Evolutionary conservation across 306 rosid species (phyloP), one percentile per base, ranked within the genome.

Genomic region (Parietaria judaica): DNA sequence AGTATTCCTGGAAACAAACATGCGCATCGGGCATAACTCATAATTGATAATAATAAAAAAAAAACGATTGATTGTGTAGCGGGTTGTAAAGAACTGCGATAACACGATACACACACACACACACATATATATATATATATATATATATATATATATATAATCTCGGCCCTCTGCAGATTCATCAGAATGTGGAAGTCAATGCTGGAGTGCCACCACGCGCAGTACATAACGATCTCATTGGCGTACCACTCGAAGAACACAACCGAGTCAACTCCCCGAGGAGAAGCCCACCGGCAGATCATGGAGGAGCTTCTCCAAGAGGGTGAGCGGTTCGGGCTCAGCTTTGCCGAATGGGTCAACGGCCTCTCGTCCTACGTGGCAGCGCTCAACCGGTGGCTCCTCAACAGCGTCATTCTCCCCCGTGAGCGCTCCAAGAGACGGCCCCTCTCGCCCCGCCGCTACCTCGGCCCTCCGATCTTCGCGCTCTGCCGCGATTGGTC

Each of bases 201-300:
- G 95, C 96, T 92, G 45, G 96, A 92, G 74, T 92, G 87, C 63
- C 99, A 92, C 78, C 96, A 92, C 58, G 88, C 99, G 3, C 99
- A 92, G 73, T 92, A 88, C 81, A 92, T 92, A 44, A 92, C 99
- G 48, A 86, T 92, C 80, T 92, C 99, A 16, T 70, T 92, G 72
- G 96, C 99, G 38, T 92, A 92, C 66, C 99, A 92, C 70, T 86
- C 94, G 37, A 85, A 77, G 75, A 79, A 73, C 58, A 58, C 81
- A 9, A 61, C 75, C 9, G 82, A 81, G 63, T 63, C 74, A 11
- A 56, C 79, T 36, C 65, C 83, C 64, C 86, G 61, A 80, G 95
- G 90, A 50, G 88, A 84, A 1, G 68, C 58, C 3, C 88, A 66
- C 52, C 65, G 81, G 68, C 85, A 80, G 66, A 80, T 82, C 61